Base-by-base conservation (phyloP, 495 filamentous ascomycete species). In the Daldinia childiae region DNA sequence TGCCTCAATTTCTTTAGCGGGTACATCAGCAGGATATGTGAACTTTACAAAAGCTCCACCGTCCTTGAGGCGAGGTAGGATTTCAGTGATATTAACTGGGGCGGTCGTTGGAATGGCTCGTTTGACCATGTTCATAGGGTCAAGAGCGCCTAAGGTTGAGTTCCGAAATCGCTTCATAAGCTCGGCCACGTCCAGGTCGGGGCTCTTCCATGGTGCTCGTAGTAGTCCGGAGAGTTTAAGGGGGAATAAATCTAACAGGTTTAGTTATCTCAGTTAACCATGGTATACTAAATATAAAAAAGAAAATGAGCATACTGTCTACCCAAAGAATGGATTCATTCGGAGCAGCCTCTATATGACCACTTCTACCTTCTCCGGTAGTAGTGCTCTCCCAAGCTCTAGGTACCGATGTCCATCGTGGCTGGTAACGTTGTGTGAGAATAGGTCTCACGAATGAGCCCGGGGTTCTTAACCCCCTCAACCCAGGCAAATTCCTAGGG, bases 21-120 rank as follows among this genome's bases (percentile, higher is more conserved):
- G 80, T 6, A 85, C 77, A 3, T 81, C 83, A 9, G 80, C 72
- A 17, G 86, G 82, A 71, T 92, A 85, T 6, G 84, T 84, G 79
- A 96, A 95, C 77, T 97, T 98, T 73, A 98, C 89, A 79, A 95
- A 98, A 7, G 93, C 93, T 8, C 96, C 95, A 24, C 95, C 96
- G 77, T 99, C 95, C 72, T 95, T 94, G 30, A 94, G 82, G 19
- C 93, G 87, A 2, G 94, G 92, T 50, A 97, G 73, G 38, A 97
- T 89, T 66, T 96, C 88, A 43, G 88, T 91, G 68, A 97, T 87
- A 43, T 90, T 85, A 27, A 95, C 80, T n/a, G 88, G 81, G 12
- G 90, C 70, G 0, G 76, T 74, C 4, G 79, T 67, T 0, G 92
- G 90, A 8, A 94, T 81, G 9, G 87, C 90, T 19, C 84, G 82